These are phyloP conservation scores for Cladosporium halotolerans DNA, from an alignment of 2,329 filamentous ascomycete species.

Conservation along the genomic window DNA sequence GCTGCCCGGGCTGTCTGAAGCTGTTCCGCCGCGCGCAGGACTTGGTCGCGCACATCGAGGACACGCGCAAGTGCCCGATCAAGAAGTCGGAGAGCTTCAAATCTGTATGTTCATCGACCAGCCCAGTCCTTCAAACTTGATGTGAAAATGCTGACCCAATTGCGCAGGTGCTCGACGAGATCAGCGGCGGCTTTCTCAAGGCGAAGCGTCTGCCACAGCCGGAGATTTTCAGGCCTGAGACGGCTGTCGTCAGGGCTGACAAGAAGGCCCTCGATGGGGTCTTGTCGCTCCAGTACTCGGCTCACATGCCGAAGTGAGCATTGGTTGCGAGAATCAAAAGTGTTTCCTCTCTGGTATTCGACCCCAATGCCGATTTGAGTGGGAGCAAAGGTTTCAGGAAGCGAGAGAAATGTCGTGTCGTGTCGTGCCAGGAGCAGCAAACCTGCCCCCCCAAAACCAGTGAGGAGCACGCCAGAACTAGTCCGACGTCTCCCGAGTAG, in stretches of 20 bases:
- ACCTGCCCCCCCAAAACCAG: too few species aligned
- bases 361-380: too few species aligned
- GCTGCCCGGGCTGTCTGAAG: slow-evolving; percentile 37
- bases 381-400: too few species aligned
- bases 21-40: slow-evolving; percentile 33
- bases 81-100: slow-evolving; percentile 31
- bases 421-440: too few species aligned
- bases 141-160: background rate
- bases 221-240: slow-evolving; percentile 13
- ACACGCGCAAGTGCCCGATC: slow-evolving; percentile 29
- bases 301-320: background rate
- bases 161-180: slow-evolving; percentile 29
- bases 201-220: slow-evolving; percentile 15
- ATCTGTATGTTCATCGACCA: slow-evolving; percentile 17
- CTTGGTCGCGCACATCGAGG: slow-evolving; percentile 38
- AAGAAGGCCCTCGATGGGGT: slow-evolving; percentile 10
- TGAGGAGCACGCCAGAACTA: too few species aligned
- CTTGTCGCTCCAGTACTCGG: slow-evolving; percentile 13
- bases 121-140: background rate
- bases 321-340: too few species aligned
- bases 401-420: too few species aligned
- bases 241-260: slow-evolving; percentile 11
- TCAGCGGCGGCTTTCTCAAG: slow-evolving; percentile 37
- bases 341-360: too few species aligned
- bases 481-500: too few species aligned